Evolutionary conservation across 306 rosid genomes (phyloP), one percentile per base, ranked within the genome.

Genomic region (Astragalus glycyphyllos): DNA sequence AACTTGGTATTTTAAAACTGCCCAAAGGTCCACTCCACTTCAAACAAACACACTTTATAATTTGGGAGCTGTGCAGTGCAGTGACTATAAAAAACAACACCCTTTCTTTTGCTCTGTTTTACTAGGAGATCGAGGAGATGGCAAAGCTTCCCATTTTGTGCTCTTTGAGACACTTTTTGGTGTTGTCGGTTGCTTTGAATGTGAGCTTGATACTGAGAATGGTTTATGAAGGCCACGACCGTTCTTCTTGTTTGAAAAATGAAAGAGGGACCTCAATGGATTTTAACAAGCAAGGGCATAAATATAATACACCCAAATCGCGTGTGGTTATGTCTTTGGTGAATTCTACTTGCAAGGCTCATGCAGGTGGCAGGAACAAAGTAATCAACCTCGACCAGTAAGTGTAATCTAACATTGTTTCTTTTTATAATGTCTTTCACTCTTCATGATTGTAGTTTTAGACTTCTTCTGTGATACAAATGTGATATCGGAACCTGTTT

Each of bases 331-430:
- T 78, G 54, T 54, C 81, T 46, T 56, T 78, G 7, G 5, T 35
- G 5, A 57, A 47, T 58, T 63, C 63, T 23, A 29, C 86, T 40
- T 8, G 58, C 49, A 4, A 56, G 14, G 71, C 66, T 47, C 76
- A n/a, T 66, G 72, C 71, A 54, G 78, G 71, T 23, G 65, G 34
- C 17, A 49, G 10, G 34, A 83, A 82, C 31, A 88, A 67, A 83
- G 38, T 88, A 0, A 77, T 92, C 77, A 90, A 92, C 56, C 85
- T 92, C 7, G 97, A 90, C 75, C 98, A 90, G 97, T 90, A 76
- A 90, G 97, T 81, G 5, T 17, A 13, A 0, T 11, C 15, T 65
- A 12, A 31, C 2, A 3, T 17, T 45, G 5, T 31, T 65, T 65
- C 6, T 5, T 44, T 53, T 73, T 11, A 2, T 34, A 34, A 7